phyloP scores from a whole-genome alignment of 2,329 filamentous ascomycete species.

The Exophiala bonariae region DNA sequence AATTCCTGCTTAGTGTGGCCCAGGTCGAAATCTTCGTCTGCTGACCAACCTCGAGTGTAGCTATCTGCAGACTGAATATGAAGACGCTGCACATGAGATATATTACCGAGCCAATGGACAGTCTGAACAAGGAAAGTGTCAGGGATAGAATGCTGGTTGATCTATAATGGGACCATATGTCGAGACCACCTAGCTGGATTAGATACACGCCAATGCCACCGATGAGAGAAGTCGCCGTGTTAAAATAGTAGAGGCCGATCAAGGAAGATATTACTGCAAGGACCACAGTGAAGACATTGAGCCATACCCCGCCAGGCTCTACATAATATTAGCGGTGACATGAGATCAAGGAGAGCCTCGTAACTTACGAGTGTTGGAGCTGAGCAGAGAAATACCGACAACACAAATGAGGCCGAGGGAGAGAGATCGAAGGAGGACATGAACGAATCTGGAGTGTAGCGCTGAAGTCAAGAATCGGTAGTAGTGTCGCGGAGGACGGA shows the following conservation, averaged over 20 bases:
- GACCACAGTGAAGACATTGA: too few species aligned
- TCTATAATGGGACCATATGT: slow-evolving; percentile 84
- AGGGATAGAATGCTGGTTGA: slow-evolving; percentile 71
- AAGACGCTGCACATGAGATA: slow-evolving; percentile 70
- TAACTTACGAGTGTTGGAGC: slow-evolving; percentile 55
- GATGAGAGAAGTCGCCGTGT: too few species aligned
- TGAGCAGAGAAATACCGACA: slow-evolving; percentile 67
- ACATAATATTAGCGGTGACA: too few species aligned
- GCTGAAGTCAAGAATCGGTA: slow-evolving; percentile 89
- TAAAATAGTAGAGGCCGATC: too few species aligned
- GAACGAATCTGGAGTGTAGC: slow-evolving; percentile 81
- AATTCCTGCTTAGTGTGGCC: slow-evolving; percentile 60
- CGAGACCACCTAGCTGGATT: slow-evolving; percentile 67
- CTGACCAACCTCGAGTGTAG: slow-evolving; percentile 73
- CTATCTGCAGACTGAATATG: slow-evolving; percentile 82
- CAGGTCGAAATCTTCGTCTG: slow-evolving; percentile 70
- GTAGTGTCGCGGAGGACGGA: slow-evolving; percentile 53
- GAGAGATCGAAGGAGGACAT: slow-evolving; percentile 69
- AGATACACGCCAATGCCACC: too few species aligned
- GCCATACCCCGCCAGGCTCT: too few species aligned
- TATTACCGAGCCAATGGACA: too few species aligned
- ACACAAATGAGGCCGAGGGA: slow-evolving; percentile 72
- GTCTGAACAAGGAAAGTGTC: slow-evolving; percentile 72
- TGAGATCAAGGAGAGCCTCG: too few species aligned
- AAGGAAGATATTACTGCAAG: too few species aligned